Evolutionary conservation across 2,329 filamentous ascomycete genomes (phyloP).

Genomic region (Emmonsiellopsis sp.): DNA sequence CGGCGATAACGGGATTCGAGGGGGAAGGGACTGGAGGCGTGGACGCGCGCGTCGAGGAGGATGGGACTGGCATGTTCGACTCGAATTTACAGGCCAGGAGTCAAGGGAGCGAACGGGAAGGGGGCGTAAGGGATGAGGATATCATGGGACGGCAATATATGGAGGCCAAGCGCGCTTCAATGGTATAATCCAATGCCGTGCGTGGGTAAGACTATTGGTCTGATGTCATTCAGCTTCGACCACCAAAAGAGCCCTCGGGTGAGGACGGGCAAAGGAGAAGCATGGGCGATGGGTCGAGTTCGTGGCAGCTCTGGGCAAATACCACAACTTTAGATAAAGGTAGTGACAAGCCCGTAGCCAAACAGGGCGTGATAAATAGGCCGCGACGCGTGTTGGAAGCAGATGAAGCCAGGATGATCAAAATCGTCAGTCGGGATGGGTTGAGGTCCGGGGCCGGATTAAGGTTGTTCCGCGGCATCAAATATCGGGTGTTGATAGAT

Average conservation of each 20-base stretch:
- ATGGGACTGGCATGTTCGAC: conserved; percentile 16
- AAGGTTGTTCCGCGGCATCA: not conserved
- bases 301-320: not conserved
- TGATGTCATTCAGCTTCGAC: not conserved
- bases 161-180: not conserved
- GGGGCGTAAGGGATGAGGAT: not conserved
- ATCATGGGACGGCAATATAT: not conserved
- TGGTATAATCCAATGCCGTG: not conserved
- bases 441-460: not conserved
- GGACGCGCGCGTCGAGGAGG: conserved; percentile 16
- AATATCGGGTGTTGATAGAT: not conserved
- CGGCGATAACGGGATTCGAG: conserved; percentile 41
- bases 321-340: not conserved
- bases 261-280: not conserved
- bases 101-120: not conserved
- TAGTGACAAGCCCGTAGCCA: no score
- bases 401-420: not conserved
- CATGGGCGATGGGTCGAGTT: not conserved
- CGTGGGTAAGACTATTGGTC: not conserved
- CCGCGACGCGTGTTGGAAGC: not conserved
- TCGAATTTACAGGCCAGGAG: not conserved
- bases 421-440: not conserved
- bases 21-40: conserved; percentile 25
- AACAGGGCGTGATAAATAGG: not conserved
- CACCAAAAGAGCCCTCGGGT: not conserved